phyloP scores from a whole-genome alignment of 306 rosid genomes.

The Cucurbita pepo region DNA sequence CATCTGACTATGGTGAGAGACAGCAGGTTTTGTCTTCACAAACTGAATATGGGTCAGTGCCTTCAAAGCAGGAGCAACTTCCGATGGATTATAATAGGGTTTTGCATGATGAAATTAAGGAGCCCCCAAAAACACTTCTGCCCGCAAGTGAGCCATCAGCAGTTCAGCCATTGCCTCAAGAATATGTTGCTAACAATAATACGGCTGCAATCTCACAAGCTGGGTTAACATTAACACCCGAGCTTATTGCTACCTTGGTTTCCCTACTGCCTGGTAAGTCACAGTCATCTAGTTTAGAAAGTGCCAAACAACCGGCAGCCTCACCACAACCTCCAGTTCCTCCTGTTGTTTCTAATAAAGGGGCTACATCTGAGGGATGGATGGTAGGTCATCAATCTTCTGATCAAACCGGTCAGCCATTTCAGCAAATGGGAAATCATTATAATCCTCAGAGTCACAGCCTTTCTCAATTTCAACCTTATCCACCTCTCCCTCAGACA shows the following conservation, averaged over 20 bases:
- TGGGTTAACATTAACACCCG: slow-evolving; percentile 77
- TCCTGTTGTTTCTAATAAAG: slow-evolving; percentile 24
- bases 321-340: slow-evolving; percentile 50
- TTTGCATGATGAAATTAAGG: slow-evolving; percentile 49
- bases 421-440: slow-evolving; percentile 48
- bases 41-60: slow-evolving; percentile 34
- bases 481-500: slow-evolving; percentile 34
- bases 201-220: slow-evolving; percentile 45
- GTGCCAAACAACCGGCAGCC: slow-evolving; percentile 32
- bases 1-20: slow-evolving; percentile 49
- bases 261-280: slow-evolving; percentile 57
- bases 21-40: slow-evolving; percentile 46
- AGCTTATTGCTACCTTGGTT: slow-evolving; percentile 82
- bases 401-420: slow-evolving; percentile 37
- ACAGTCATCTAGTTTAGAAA: slow-evolving; percentile 41
- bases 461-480: slow-evolving; percentile 52
- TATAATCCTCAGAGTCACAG: slow-evolving; percentile 31
- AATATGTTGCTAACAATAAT: slow-evolving; percentile 32
- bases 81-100: slow-evolving; percentile 44
- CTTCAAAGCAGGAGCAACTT: slow-evolving; percentile 48
- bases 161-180: slow-evolving; percentile 41
- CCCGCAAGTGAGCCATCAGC: slow-evolving; percentile 29
- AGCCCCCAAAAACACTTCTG: slow-evolving; percentile 35
- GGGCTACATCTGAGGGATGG: slow-evolving; percentile 55
- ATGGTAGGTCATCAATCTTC: slow-evolving; percentile 60